These are phyloP conservation scores for Monosporascus sp. DNA, from an alignment of 2,329 filamentous ascomycete genomes.

Conservation along the genomic window DNA sequence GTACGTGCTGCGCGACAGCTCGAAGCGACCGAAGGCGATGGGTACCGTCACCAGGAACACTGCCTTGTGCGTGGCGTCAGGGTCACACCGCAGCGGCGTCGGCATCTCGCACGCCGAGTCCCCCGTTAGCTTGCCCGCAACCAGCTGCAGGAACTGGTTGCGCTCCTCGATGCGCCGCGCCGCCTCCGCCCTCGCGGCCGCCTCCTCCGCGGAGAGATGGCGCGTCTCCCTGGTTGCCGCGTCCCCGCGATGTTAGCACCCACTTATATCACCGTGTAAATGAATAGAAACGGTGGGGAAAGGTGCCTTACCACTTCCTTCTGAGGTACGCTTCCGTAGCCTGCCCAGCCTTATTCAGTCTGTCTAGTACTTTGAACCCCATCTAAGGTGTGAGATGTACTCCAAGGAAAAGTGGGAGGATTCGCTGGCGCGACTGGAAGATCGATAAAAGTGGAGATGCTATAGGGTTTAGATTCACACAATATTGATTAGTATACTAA, in stretches of 20 bases:
- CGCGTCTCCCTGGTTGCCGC: neutral
- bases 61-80: conserved; percentile 12
- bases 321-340: neutral
- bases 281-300: neutral
- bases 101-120: conserved; percentile 17
- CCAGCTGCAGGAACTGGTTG: conserved; percentile 16
- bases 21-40: conserved; percentile 23
- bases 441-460: too few relatives aligned
- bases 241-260: neutral
- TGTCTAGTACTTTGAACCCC: neutral
- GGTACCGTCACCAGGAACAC: conserved; percentile 24
- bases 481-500: too few relatives aligned
- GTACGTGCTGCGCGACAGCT: conserved; percentile 21
- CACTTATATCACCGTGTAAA: neutral
- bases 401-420: too few relatives aligned
- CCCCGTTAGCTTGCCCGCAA: conserved; percentile 18
- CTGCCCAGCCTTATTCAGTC: neutral
- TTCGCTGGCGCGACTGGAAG: too few relatives aligned
- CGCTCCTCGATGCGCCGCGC: conserved; percentile 14
- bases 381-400: neutral
- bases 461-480: too few relatives aligned
- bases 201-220: neutral
- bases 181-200: conserved; percentile 9
- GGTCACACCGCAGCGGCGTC: conserved; percentile 12
- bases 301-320: neutral